phyloP scores from a whole-genome alignment of 306 rosid species.

The Quercus dentata region DNA sequence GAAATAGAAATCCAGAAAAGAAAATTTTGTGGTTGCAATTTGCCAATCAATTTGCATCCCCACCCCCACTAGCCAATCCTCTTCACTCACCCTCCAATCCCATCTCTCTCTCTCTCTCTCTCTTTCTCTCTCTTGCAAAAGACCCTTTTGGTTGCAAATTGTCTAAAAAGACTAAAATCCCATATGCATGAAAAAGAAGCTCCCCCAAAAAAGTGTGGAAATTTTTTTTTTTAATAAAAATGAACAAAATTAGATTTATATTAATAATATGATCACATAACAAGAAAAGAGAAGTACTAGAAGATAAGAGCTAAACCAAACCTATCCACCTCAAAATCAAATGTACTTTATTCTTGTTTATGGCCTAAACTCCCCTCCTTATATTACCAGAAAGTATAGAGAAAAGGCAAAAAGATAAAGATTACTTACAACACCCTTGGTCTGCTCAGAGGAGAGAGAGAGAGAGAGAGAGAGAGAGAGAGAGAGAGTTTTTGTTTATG shows the following conservation, averaged over 20 bases:
- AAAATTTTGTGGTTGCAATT: slow-evolving; percentile 66
- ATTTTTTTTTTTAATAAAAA: neutral
- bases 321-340: slow-evolving; percentile 21
- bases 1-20: slow-evolving; percentile 13
- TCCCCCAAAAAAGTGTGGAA: slow-evolving; percentile 20
- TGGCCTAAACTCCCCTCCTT: slow-evolving; percentile 32
- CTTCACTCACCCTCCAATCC: slow-evolving; percentile 21
- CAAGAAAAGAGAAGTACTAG: slow-evolving; percentile 1
- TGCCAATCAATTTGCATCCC: slow-evolving; percentile 56
- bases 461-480: neutral
- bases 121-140: neutral
- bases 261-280: neutral
- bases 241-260: neutral
- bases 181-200: slow-evolving; percentile 12
- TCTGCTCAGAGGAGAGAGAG: slow-evolving; percentile 8
- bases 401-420: slow-evolving; percentile 12
- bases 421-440: slow-evolving; percentile 9
- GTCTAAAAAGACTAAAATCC: slow-evolving; percentile 21
- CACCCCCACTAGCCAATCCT: slow-evolving; percentile 45
- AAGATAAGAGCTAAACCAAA: slow-evolving; percentile 24
- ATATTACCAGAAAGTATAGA: neutral
- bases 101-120: slow-evolving; percentile 13
- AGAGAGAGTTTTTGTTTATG: neutral
- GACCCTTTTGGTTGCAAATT: slow-evolving; percentile 40
- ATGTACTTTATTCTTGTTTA: slow-evolving; percentile 20